Conservation (phyloP, 2,329 filamentous ascomycete genomes). For the Calonectria pteridis region DNA sequence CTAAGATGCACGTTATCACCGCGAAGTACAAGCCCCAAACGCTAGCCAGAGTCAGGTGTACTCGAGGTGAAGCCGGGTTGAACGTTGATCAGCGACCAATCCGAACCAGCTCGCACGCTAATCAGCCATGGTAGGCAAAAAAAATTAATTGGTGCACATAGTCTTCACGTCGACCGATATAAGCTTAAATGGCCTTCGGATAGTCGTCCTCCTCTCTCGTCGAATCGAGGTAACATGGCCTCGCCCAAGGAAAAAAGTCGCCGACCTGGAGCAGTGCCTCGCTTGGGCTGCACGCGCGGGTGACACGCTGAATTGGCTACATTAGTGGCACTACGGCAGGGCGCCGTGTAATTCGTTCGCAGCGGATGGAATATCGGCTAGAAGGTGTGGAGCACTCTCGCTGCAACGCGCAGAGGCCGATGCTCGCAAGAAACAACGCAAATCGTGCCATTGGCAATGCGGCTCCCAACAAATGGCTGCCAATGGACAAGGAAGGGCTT, state of each 20-base stretch:
- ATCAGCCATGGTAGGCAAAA: background rate
- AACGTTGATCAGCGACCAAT: background rate
- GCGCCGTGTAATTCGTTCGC: constrained; percentile 32
- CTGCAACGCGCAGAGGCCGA: constrained; percentile 4
- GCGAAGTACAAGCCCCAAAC: background rate
- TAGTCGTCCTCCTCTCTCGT: constrained; percentile 22
- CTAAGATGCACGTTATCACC: background rate
- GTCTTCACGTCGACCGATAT: constrained; percentile 34
- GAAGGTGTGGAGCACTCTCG: constrained; percentile 9
- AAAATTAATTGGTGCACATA: constrained; percentile 25
- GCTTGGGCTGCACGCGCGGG: constrained; percentile 32
- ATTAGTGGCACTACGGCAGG: constrained; percentile 31
- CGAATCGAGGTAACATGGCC: constrained; percentile 29
- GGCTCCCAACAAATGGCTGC: background rate
- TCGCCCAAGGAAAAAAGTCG: background rate
- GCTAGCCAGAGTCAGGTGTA: background rate
- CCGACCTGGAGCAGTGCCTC: constrained; percentile 8
- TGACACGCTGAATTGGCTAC: constrained; percentile 31
- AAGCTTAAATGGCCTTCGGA: constrained; percentile 41
- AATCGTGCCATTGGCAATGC: constrained; percentile 9
- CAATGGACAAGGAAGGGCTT: constrained; percentile 14
- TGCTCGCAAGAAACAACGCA: constrained; percentile 15
- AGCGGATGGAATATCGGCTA: constrained; percentile 22
- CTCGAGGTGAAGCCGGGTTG: background rate
- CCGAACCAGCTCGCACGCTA: background rate